Evolutionary conservation across 768 basidiomycete species (phyloP).

Genomic region (Termitomyces sp.): DNA sequence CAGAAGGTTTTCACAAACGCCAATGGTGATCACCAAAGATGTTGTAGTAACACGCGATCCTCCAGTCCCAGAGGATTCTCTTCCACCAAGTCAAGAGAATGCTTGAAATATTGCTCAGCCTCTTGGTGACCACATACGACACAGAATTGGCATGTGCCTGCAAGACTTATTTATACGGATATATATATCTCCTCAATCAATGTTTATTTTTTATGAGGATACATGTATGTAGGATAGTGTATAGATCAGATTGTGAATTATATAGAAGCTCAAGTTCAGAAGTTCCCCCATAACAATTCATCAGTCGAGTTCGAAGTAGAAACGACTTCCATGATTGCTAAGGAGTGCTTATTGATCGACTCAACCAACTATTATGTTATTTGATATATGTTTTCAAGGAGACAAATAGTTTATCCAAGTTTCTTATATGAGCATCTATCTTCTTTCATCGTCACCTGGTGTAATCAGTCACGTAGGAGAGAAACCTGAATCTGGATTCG

Average conservation of each 20-base stretch:
- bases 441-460: not conserved
- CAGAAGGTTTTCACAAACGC: not conserved
- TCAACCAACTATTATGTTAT: not conserved
- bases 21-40: slow-evolving; percentile 8
- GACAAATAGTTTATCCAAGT: no score
- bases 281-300: not conserved
- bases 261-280: not conserved
- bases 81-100: not conserved
- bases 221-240: not conserved
- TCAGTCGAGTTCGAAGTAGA: not conserved
- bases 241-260: not conserved
- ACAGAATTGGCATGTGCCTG: not conserved
- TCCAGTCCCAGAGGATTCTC: not conserved
- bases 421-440: not conserved
- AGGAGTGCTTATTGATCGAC: not conserved
- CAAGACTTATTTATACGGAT: not conserved
- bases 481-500: not conserved
- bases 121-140: not conserved
- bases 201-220: not conserved
- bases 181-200: not conserved
- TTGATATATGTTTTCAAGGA: no score
- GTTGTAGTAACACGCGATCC: slow-evolving; percentile 7
- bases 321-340: no score
- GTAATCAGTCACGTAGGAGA: not conserved
- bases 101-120: not conserved